A percentile compares a stretch with the other conserved stretches of the same genome.
These are phyloP conservation scores for Xerophyta viscosa DNA, from an alignment of 106 monocot genomes.

Conservation along the genomic window DNA sequence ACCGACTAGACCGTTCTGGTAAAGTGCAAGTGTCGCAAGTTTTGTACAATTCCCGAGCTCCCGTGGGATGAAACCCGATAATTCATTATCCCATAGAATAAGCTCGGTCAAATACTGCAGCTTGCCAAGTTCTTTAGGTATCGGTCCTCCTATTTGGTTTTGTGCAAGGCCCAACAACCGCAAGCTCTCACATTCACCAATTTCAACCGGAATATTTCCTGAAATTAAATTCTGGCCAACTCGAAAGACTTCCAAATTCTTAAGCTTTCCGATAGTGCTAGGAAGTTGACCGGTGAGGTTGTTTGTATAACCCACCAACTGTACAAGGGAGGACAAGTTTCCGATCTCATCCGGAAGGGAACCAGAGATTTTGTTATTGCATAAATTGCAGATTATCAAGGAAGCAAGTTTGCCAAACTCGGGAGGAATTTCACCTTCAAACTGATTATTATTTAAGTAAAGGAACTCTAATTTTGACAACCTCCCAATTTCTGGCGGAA, in stretches of 20 bases:
- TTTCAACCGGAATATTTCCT: constrained; percentile 67
- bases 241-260: constrained; percentile 53
- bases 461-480: constrained; percentile 47
- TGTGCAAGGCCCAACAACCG: constrained; percentile 76
- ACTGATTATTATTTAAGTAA: constrained; percentile 61
- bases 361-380: constrained; percentile 77
- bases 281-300: constrained; percentile 70
- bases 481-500: constrained; percentile 63
- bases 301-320: constrained; percentile 71
- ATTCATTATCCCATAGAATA: constrained; percentile 57
- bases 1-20: constrained; percentile 76
- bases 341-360: constrained; percentile 72
- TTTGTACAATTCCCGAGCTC: constrained; percentile 68
- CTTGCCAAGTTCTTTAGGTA: constrained; percentile 66
- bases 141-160: constrained; percentile 50
- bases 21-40: constrained; percentile 66
- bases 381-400: constrained; percentile 50
- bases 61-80: constrained; percentile 58
- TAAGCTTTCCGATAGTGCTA: constrained; percentile 57
- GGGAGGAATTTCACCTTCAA: constrained; percentile 58
- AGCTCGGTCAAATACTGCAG: constrained; percentile 45
- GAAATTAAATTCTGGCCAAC: constrained; percentile 71
- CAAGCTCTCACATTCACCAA: constrained; percentile 52
- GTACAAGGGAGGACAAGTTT: constrained; percentile 39
- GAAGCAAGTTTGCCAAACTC: constrained; percentile 50